phyloP scores from a whole-genome alignment of 305 asterid genomes.

The Euphrasia arctica region DNA sequence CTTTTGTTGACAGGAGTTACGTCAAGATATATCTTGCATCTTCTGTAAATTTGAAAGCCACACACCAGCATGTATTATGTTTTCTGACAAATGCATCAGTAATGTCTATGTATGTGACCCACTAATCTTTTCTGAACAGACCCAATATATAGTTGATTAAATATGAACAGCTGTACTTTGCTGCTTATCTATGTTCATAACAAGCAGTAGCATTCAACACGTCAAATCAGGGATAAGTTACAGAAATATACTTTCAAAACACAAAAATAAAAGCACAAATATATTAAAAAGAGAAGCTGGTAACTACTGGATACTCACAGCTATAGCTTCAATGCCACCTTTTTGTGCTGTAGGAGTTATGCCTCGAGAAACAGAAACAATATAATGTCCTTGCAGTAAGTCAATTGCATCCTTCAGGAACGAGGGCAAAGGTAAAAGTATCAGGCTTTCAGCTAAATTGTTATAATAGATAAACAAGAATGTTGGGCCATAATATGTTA shows the following conservation, averaged over 20 bases:
- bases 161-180: no score
- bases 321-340: constrained; percentile 82
- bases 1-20: no score
- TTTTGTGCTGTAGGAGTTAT: constrained; percentile 62
- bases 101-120: no score
- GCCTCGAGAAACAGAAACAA: constrained; percentile 83
- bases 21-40: no score
- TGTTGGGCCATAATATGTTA: constrained; percentile 13
- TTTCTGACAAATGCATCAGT: no score
- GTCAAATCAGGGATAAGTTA: neutral
- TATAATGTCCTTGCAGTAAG: constrained; percentile 90
- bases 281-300: constrained; percentile 18
- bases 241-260: no score
- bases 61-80: no score
- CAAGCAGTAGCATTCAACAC: neutral
- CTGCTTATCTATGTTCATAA: no score
- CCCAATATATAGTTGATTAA: no score
- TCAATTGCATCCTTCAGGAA: constrained; percentile 84
- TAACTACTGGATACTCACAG: constrained; percentile 57
- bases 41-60: no score
- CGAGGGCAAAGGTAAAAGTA: constrained; percentile 22
- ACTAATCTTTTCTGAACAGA: no score
- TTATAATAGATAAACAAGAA: constrained; percentile 22
- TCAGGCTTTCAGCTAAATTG: constrained; percentile 24
- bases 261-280: neutral